Evolutionary conservation across 768 basidiomycete species (phyloP).

Genomic region (Pluteus cervinus): DNA sequence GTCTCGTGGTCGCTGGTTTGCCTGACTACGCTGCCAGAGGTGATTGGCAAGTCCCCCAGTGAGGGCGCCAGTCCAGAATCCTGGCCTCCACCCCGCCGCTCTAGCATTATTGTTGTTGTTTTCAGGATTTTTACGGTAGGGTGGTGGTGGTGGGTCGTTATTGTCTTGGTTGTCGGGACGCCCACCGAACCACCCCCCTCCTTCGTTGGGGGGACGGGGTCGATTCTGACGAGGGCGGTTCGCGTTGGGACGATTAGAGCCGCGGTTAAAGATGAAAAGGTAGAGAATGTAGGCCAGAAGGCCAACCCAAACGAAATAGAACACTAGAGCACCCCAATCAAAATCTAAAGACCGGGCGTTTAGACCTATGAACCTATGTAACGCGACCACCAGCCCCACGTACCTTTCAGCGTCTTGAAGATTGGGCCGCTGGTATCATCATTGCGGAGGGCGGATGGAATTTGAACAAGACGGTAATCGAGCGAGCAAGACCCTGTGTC

Average conservation of each 20-base stretch:
- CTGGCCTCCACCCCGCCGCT: conserved; percentile 53
- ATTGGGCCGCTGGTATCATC: conserved; percentile 20
- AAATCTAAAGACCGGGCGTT: conserved; percentile 1
- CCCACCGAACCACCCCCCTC: conserved; percentile 49
- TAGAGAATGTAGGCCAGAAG: conserved; percentile 51
- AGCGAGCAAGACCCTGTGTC: conserved; percentile 76
- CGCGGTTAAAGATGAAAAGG: conserved; percentile 42
- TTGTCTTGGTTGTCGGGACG: conserved; percentile 28
- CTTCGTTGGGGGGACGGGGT: conserved; percentile 30
- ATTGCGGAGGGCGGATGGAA: conserved; percentile 44
- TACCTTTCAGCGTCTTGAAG: no score
- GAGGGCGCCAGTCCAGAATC: conserved; percentile 83
- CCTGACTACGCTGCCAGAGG: conserved; percentile 27
- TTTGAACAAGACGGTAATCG: conserved; percentile 73
- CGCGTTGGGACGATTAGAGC: conserved; percentile 15
- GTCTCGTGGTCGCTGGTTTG: conserved; percentile 18
- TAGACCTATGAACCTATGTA: not conserved
- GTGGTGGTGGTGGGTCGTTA: conserved; percentile 41
- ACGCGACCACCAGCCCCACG: conserved; percentile 8
- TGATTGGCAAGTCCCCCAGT: conserved; percentile 66
- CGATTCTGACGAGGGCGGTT: conserved; percentile 23
- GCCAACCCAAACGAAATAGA: conserved; percentile 51
- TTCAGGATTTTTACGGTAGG: conserved; percentile 42
- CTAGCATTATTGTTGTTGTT: conserved; percentile 16
- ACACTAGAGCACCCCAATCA: conserved; percentile 42